phyloP scores from a whole-genome alignment of 306 rosid genomes.

The Pachyrhizus erosus region DNA sequence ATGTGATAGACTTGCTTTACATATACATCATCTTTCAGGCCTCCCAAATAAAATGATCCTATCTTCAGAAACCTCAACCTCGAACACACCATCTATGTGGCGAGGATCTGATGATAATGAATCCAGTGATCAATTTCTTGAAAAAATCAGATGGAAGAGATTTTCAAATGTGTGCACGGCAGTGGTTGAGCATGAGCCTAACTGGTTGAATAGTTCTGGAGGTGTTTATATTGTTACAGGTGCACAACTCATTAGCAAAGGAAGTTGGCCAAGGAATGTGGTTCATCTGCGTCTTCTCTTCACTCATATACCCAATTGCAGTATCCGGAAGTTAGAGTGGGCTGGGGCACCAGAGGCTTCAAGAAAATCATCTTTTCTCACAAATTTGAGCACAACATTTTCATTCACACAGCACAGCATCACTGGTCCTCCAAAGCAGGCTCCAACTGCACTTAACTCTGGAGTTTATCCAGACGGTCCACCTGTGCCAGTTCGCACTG shows the following conservation, averaged over 20 bases:
- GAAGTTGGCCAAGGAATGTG: conserved; percentile 87
- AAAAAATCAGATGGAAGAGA: conserved; percentile 85
- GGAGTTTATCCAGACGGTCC: conserved; percentile 93
- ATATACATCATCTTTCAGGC: conserved; percentile 88
- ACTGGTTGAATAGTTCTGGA: conserved; percentile 68
- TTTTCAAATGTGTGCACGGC: conserved; percentile 88
- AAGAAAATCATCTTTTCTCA: conserved; percentile 78
- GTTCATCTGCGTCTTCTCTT: conserved; percentile 88
- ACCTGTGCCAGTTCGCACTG: conserved; percentile 64
- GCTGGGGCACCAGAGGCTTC: conserved; percentile 75
- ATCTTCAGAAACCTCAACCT: conserved; percentile 51
- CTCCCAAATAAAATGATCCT: conserved; percentile 76
- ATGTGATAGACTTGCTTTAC: conserved; percentile 78
- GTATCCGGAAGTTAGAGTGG: conserved; percentile 85
- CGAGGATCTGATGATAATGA: conserved; percentile 80
- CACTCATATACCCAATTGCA: conserved; percentile 71
- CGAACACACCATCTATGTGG: conserved; percentile 59
- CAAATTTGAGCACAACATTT: conserved; percentile 88
- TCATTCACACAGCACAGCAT: conserved; percentile 79
- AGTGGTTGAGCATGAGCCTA: conserved; percentile 80
- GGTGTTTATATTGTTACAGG: conserved; percentile 93
- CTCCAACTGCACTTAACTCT: conserved; percentile 75
- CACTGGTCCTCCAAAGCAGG: conserved; percentile 70
- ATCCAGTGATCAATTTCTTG: conserved; percentile 63
- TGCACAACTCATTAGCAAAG: conserved; percentile 82